These are phyloP conservation scores for Nitzschia sp. DNA, from an alignment of 108 stramenopile species.

Conservation along the genomic window DNA sequence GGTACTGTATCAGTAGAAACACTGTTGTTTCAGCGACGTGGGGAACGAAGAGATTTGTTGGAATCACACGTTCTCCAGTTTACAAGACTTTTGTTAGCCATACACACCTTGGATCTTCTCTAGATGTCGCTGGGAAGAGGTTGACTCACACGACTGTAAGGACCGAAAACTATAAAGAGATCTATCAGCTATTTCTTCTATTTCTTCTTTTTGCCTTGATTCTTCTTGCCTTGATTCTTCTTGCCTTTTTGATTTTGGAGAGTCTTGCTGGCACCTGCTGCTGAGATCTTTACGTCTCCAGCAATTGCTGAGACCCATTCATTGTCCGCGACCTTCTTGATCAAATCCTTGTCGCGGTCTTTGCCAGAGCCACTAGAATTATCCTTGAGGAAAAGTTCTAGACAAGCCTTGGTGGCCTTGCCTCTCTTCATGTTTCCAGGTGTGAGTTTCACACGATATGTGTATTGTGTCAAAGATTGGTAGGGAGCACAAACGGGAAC, in stretches of 20 bases:
- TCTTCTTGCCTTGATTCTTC: constrained; percentile 48
- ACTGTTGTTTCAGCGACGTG: too few relatives aligned
- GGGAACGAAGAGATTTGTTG: too few relatives aligned
- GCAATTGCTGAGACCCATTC: constrained; percentile 79
- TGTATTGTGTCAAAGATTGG: constrained; percentile 78
- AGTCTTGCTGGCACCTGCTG: constrained; percentile 78
- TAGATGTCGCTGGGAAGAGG: too few relatives aligned
- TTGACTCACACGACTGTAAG: too few relatives aligned
- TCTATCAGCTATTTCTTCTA: too few relatives aligned
- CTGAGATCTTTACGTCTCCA: constrained; percentile 79
- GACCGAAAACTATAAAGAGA: too few relatives aligned
- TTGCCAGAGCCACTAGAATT: constrained; percentile 32
- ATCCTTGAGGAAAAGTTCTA: constrained; percentile 70
- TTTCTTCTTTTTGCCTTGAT: background rate
- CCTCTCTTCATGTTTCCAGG: constrained; percentile 85
- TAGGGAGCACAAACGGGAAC: constrained; percentile 95
- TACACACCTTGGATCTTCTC: too few relatives aligned
- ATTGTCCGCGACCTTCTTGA: constrained; percentile 80
- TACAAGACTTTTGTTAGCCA: too few relatives aligned
- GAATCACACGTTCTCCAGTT: too few relatives aligned
- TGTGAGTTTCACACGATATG: constrained; percentile 84
- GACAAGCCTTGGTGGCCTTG: constrained; percentile 81
- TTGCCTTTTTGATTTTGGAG: constrained; percentile 57
- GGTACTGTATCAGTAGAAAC: too few relatives aligned
- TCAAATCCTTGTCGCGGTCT: constrained; percentile 55